Conservation (phyloP, 1,284 basidiomycete genomes). For the Leccinum variabile region DNA sequence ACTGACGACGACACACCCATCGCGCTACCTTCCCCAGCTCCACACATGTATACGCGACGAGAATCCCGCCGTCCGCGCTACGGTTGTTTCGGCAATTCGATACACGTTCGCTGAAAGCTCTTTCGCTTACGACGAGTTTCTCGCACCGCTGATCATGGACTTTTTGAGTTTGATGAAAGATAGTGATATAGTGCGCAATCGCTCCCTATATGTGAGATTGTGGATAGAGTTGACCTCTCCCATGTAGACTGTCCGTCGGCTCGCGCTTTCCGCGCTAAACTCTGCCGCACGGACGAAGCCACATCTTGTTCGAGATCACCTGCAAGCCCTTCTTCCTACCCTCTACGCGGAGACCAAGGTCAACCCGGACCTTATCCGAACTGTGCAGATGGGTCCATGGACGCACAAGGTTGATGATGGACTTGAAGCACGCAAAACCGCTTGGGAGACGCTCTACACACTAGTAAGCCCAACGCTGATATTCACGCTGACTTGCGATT, state of each 20-base stretch:
- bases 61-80: conserved; percentile 76
- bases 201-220: background rate
- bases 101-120: conserved; percentile 93
- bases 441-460: conserved; percentile 97
- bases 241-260: conserved; percentile 76
- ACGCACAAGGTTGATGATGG: conserved; percentile 94
- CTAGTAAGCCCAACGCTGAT: conserved; percentile 52
- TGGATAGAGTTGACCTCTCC: conserved; percentile 5
- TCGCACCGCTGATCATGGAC: conserved; percentile 84
- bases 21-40: conserved; percentile 88
- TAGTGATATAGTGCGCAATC: conserved; percentile 67
- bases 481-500: conserved; percentile 5
- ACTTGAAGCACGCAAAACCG: conserved; percentile 91
- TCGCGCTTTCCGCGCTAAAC: conserved; percentile 88
- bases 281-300: conserved; percentile 95
- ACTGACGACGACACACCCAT: conserved; percentile 87
- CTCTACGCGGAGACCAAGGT: conserved; percentile 86
- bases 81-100: conserved; percentile 90
- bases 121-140: conserved; percentile 83
- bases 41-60: conserved; percentile 77
- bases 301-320: conserved; percentile 84
- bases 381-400: conserved; percentile 98
- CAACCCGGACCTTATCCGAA: conserved; percentile 82
- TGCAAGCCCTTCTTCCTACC: conserved; percentile 73
- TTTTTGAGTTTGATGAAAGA: conserved; percentile 90